Percentiles rank a stretch among this genome's conserved stretches.
These are phyloP conservation scores for Musa itinerans DNA, from an alignment of 176 grass and related monocot genomes.

Conservation along the genomic window DNA sequence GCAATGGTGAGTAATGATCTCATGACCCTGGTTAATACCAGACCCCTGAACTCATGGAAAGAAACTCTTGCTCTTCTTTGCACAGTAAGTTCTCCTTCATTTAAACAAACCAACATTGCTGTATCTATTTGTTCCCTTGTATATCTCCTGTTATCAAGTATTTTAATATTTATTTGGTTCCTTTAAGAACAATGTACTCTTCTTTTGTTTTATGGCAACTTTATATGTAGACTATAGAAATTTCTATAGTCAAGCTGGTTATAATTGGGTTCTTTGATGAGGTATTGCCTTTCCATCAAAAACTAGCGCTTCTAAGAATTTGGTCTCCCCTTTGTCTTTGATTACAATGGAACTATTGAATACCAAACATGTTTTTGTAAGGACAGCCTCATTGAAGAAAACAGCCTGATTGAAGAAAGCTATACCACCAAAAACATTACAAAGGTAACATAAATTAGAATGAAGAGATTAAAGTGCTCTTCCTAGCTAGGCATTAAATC, in stretches of 20 bases:
- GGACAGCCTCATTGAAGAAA: not conserved
- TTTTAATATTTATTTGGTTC: not conserved
- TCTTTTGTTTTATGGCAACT: not conserved
- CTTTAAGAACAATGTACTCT: not conserved
- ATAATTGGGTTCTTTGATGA: no score
- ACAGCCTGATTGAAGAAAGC: no score
- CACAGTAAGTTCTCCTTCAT: conserved; percentile 53
- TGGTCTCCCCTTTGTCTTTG: not conserved
- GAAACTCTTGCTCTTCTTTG: conserved; percentile 97
- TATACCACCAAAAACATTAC: no score
- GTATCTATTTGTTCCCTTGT: not conserved
- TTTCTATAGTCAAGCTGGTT: no score
- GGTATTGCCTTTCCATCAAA: not conserved
- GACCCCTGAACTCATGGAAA: conserved; percentile 89
- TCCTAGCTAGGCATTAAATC: no score
- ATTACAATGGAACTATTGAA: no score
- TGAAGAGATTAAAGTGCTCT: no score
- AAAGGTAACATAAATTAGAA: no score
- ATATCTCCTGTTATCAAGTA: no score
- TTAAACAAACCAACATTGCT: not conserved
- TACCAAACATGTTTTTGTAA: not conserved
- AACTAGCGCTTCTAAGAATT: not conserved
- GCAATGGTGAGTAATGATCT: conserved; percentile 96
- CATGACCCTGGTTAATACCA: conserved; percentile 71
- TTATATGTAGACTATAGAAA: not conserved